Base-by-base conservation (phyloP, 2,329 filamentous ascomycete genomes). In the Dactylonectria estremocensis region DNA sequence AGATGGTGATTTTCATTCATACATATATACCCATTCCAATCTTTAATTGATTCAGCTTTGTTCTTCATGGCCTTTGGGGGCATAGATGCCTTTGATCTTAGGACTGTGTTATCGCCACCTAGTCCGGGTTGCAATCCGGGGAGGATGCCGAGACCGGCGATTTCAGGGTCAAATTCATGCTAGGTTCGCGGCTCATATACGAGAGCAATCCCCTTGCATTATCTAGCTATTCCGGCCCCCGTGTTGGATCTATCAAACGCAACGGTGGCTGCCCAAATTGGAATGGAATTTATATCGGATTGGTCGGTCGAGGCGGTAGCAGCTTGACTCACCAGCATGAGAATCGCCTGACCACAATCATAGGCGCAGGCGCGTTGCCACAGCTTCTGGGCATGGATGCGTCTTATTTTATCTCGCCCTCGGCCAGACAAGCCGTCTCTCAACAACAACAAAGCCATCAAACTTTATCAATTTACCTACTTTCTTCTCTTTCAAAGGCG, bases 331-430 rank as follows among this genome's bases (percentile, higher is more conserved):
- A 57, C 53, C 58, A 24, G 31, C 40, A 57, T 33, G 66, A 58
- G 55, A 74, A 74, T 75, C 68, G 71, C 71, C 71, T 75, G 73
- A 71, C 61, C 33, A 64, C 28, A 28, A 16, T 28, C 24, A 7
- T 28, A 28, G 24, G 24, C 24, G 11, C 60, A 43, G 60, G 52
- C 24, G 24, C 50, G 22, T 54, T 20, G 13, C 59, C 59, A 22
- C 40, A 40, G 46, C 64, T 28, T 56, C 55, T 49, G 43, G 67
- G 67, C 67, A 63, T 58, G 64, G 61, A 70, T 68, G 49, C 66
- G 50, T 64, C 59, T 64, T 65, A 71, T 61, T 66, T 61, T 67
- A 59, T 59, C 57, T 57, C 48, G 33, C 61, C 67, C 63, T 63
- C 63, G 54, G 45, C 61, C 48, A 55, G 50, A 45, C 58, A 48